These are phyloP conservation scores for Mucor irregularis DNA, from an alignment of 371 early-diverging fungal genomes.

Conservation along the genomic window DNA sequence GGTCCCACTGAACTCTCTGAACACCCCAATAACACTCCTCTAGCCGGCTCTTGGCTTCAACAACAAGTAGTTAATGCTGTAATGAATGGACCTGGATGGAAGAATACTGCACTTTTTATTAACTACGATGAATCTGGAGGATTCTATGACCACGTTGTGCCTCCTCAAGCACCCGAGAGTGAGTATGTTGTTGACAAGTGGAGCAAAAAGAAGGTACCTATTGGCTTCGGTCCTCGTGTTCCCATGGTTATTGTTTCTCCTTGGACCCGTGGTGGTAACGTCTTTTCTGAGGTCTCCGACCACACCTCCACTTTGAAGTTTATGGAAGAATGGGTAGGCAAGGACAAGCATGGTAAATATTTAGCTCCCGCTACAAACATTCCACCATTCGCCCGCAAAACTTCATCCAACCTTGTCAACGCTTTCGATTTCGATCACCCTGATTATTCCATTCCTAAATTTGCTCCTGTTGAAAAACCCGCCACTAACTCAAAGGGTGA, in stretches of 20 bases:
- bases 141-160: conserved; percentile 29
- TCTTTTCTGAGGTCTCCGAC: conserved; percentile 29
- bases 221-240: conserved; percentile 27
- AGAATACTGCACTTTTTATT: conserved; percentile 28
- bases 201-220: background rate
- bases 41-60: conserved; percentile 34
- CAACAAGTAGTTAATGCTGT: conserved; percentile 34
- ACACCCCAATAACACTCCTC: conserved; percentile 29
- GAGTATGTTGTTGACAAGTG: conserved; percentile 24
- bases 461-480: conserved; percentile 13
- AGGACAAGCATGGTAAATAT: conserved; percentile 13
- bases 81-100: conserved; percentile 21
- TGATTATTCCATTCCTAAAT: conserved; percentile 24
- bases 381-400: conserved; percentile 18
- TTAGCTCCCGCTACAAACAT: conserved; percentile 24
- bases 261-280: conserved; percentile 29
- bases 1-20: conserved; percentile 20
- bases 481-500: conserved; percentile 10
- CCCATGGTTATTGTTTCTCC: conserved; percentile 29
- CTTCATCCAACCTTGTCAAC: conserved; percentile 20
- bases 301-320: conserved; percentile 26
- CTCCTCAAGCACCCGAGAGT: conserved; percentile 14
- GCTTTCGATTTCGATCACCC: conserved; percentile 27
- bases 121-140: conserved; percentile 32
- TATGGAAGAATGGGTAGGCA: conserved; percentile 33